Evolutionary conservation across 768 basidiomycete species (phyloP).

Genomic region (Rhizopogon rudus): DNA sequence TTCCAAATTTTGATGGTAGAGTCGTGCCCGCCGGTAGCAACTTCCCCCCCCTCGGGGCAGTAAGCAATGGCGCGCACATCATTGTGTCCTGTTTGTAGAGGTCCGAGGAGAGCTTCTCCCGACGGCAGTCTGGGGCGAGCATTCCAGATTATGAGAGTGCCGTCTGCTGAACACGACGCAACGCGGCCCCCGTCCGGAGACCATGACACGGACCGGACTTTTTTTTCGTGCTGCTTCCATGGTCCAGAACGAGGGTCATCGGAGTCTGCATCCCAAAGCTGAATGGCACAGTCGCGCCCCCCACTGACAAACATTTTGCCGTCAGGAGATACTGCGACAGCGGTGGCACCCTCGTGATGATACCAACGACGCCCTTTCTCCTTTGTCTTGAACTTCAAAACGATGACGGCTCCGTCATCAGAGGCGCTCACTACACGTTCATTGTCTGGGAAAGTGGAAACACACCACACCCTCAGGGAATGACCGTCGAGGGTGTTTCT

Average conservation of each 20-base stretch:
- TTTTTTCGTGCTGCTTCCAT: slow-evolving; percentile 6
- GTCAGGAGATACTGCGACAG: slow-evolving; percentile 15
- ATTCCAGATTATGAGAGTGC: background rate
- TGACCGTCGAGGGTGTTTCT: background rate
- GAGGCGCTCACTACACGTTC: background rate
- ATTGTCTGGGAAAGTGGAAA: background rate
- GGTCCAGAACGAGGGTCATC: slow-evolving; percentile 8
- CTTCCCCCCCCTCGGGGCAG: slow-evolving; percentile 11
- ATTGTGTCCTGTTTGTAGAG: slow-evolving; percentile 6
- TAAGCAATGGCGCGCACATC: slow-evolving; percentile 18
- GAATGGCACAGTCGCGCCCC: slow-evolving; percentile 13
- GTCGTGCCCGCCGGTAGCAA: slow-evolving; percentile 18
- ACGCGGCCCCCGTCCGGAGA: slow-evolving; percentile 16
- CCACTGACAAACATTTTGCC: slow-evolving; percentile 16
- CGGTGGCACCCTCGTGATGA: slow-evolving; percentile 5
- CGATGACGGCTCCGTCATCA: background rate
- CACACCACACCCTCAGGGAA: background rate
- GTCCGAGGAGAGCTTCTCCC: background rate
- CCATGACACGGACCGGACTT: slow-evolving; percentile 13
- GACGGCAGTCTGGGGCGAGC: slow-evolving; percentile 10
- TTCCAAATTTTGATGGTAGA: slow-evolving; percentile 18
- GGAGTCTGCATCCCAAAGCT: slow-evolving; percentile 18
- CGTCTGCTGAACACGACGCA: slow-evolving; percentile 5
- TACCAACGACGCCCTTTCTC: background rate
- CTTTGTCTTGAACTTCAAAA: background rate